Base-by-base conservation (phyloP, 768 basidiomycete genomes). In the Tubosaeta sp. region DNA sequence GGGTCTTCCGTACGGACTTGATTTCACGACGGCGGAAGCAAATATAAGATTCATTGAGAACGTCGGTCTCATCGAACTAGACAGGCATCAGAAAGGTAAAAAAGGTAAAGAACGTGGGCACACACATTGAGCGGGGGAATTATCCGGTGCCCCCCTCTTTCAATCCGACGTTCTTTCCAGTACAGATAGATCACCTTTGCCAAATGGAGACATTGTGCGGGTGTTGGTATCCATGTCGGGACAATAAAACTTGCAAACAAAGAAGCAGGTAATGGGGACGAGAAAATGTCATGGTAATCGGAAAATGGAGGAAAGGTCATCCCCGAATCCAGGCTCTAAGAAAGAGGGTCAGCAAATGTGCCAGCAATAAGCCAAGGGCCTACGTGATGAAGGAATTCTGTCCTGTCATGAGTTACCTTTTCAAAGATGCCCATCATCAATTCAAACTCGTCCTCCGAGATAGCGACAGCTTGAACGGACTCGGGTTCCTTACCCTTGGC, bases 21-120 rank as follows among this genome's bases (percentile, higher is more conserved):
- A 88, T 86, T 67, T 98, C 95, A 50, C 95, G 86, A 54, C 94
- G 81, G 34, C 97, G 84, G 79, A 99, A 99, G 71, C 97, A 98
- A 42, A 97, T 88, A 57, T 97, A 98, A 0, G 95, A 95, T 61
- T 95, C 94, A 50, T 91, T 92, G 59, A 79, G 6, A 5, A 43
- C 34, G 9, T 50, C 50, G n/a, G 33, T 14, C 43, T 50, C 50
- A 67, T 98, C 94, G 62, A 81, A 86, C 88, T 91, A 38, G 5
- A 37, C 2, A 41, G 22, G 5, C 4, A 12, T 59, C 42, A 58
- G 52, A 22, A 22, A 22, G 41, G 22, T 53, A 43, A 46, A 29
- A 12, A 14, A 27, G 14, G 3, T 7, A 0, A 22, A 1, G 17
- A 4, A 17, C 14, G 12, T 12, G 10, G 5, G 34, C 34, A 72